Base-by-base conservation (phyloP, 768 basidiomycete species). In the Termitomyces sp. region DNA sequence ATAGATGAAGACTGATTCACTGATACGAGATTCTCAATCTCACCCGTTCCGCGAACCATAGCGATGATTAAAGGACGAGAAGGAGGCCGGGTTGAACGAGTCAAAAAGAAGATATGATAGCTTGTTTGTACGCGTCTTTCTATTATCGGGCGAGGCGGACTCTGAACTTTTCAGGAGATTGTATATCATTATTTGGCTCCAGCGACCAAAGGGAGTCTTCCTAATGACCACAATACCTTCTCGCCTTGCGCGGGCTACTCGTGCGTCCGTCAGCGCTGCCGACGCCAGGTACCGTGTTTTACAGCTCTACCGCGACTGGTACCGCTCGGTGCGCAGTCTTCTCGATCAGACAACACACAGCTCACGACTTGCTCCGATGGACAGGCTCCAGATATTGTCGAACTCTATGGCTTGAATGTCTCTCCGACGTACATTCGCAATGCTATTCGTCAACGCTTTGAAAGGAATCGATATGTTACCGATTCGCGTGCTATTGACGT, bases 231-330 rank as follows among this genome's bases (percentile, higher is more conserved):
- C 92, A 47, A 98, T 98, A 69, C 95, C 96, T 17, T 71, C 93
- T 41, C 85, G 96, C 38, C 82, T 99, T 9, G 90, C 96, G 17
- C 84, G 82, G 59, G 66, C 82, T 5, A 80, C 88, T 3, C 75
- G 78, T 37, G 70, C 78, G n/a, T 91, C 90, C 0, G 65, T 72
- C 21, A 76, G 63, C 56, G 65, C 76, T 6, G 70, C 73, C n/a
- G 83, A 89, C 46, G 85, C 90, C 6, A 82, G 87, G 30, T 71
- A 71, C 21, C 80, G 90, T 34, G 84, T 82, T 10, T 72, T 93
- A 19, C 77, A 87, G 45, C 79, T 97, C 12, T 99, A 98, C 76
- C 78, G 95, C 56, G 87, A 85, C 68, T 99, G 96, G 96, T 88
- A 94, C 67, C 87, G 97, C 58, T 80, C 86, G 45, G 96, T 97